Evolutionary conservation across 148 eudicot species (phyloP), one percentile per base, ranked within the genome.

Genomic region (Simmondsia chinensis): DNA sequence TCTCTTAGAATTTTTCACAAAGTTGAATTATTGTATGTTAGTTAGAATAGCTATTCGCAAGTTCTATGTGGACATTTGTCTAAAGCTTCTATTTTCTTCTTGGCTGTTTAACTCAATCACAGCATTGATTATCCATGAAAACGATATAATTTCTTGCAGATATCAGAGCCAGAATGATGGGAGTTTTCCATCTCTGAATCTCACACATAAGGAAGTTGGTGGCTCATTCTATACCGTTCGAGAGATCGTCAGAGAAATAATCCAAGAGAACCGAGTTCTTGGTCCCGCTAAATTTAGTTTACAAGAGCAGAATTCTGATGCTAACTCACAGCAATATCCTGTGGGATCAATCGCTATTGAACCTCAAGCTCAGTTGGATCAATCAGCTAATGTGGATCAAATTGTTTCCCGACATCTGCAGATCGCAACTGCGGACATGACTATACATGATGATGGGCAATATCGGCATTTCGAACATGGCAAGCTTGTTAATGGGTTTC

Each of bases 131-230:
- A n/a, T n/a, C n/a, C n/a, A n/a, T n/a, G n/a, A n/a, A n/a, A n/a
- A 13, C 31, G 8, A 2, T 9, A 20, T 34, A 10, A 13, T 32
- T 32, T n/a, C 1, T 69, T 63, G 46, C 70, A 89, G 97, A 70
- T 69, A 89, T 65, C 95, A 89, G 72, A 60, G 48, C 33, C 50
- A 55, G 50, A 84, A 85, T 43, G 62, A 74, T 30, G 97, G 95
- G 37, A 68, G 54, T 47, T 89, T 89, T 33, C 97, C 97, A 22
- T 82, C 95, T 4, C 65, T 89, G 59, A 76, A 54, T 63, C 78
- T 85, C 24, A 82, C 97, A 15, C 88, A 79, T 56, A 85, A 85
- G 63, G 95, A 89, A 74, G 88, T 89, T 63, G 97, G 97, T 43
- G 97, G 97, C 21, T 89, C 97, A 4, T 89, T 73, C 68, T 89